A percentile compares a stretch with the other conserved stretches of the same genome.
Evolutionary conservation across 1,139 yeast species (phyloP).

Genomic region (Blastobotrys indianensis): DNA sequence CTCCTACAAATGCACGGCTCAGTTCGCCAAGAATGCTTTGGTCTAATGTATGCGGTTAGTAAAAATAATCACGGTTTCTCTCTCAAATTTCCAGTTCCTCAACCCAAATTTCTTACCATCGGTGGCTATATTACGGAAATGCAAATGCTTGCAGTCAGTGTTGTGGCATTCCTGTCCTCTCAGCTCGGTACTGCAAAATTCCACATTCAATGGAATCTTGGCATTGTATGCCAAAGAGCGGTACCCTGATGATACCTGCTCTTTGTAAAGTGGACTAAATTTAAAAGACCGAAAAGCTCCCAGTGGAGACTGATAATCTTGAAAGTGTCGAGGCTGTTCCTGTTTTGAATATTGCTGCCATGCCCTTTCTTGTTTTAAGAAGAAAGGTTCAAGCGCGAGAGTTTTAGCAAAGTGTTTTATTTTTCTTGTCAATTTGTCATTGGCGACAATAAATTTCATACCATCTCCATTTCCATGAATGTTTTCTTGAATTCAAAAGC

Average conservation of each 20-base stretch:
- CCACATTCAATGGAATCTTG: conserved; percentile 18
- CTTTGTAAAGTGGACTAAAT: conserved; percentile 27
- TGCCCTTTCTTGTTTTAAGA: background rate
- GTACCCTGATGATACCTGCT: conserved; percentile 20
- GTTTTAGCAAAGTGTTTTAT: background rate
- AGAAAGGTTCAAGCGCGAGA: background rate
- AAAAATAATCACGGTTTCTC: background rate
- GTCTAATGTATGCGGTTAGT: conserved; percentile 14
- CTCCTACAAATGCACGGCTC: conserved; percentile 24
- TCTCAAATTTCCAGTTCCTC: background rate
- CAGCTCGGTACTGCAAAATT: conserved; percentile 28
- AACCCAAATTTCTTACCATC: conserved; percentile 23
- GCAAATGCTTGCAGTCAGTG: conserved; percentile 26
- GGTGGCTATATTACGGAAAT: conserved; percentile 25
- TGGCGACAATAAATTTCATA: conserved; percentile 9
- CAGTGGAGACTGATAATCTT: conserved; percentile 28
- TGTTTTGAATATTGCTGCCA: conserved; percentile 5
- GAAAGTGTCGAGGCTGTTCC: conserved; percentile 19
- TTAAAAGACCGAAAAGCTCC: conserved; percentile 26
- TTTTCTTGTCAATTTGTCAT: background rate
- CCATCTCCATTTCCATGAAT: conserved; percentile 15
- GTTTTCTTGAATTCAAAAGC: conserved; percentile 8
- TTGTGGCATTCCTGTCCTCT: conserved; percentile 22
- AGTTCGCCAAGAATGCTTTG: conserved; percentile 18
- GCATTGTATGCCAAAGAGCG: conserved; percentile 29